A percentile compares a stretch with the other conserved stretches of the same genome.
Evolutionary conservation across 495 filamentous ascomycete genomes (phyloP).

Genomic region (Aspergillus baeticus): DNA sequence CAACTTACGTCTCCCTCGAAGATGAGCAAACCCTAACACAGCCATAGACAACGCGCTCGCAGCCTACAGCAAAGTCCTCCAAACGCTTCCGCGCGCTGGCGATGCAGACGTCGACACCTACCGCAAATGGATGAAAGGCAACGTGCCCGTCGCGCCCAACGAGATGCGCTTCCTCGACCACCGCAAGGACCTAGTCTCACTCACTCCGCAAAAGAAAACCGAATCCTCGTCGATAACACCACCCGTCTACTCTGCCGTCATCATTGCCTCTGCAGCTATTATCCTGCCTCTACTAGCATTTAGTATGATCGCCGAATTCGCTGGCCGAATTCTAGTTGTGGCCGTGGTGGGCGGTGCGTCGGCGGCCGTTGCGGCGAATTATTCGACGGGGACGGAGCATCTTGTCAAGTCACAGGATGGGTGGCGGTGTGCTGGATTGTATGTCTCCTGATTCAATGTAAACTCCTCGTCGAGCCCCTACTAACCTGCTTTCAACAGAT

Average conservation of each 20-base stretch:
- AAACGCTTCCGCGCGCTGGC: slow-evolving; percentile 54
- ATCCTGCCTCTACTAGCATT: slow-evolving; percentile 62
- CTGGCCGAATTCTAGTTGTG: slow-evolving; percentile 53
- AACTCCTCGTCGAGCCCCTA: no score
- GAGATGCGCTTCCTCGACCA: slow-evolving; percentile 70
- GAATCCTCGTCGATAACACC: slow-evolving; percentile 20
- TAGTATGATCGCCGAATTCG: slow-evolving; percentile 47
- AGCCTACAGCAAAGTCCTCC: slow-evolving; percentile 61
- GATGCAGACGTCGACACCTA: slow-evolving; percentile 62
- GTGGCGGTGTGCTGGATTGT: slow-evolving; percentile 42
- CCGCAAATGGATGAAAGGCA: slow-evolving; percentile 60
- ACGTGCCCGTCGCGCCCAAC: slow-evolving; percentile 59
- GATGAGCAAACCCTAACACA: background rate
- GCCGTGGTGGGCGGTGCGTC: slow-evolving; percentile 38
- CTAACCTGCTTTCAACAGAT: slow-evolving; percentile 27
- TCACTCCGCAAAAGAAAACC: slow-evolving; percentile 33
- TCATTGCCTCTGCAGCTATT: slow-evolving; percentile 53
- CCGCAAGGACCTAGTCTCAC: slow-evolving; percentile 62
- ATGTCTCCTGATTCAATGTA: slow-evolving; percentile 15
- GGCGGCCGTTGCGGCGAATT: slow-evolving; percentile 36
- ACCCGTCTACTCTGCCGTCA: slow-evolving; percentile 44
- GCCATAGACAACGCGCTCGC: slow-evolving; percentile 64
- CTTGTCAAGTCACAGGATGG: slow-evolving; percentile 40
- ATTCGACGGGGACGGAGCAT: slow-evolving; percentile 35
- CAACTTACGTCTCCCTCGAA: background rate